Percentiles rank a stretch among this genome's conserved stretches.
Evolutionary conservation across 805 yeast species (phyloP).

Genomic region (Kluyveromyces siamensis): DNA sequence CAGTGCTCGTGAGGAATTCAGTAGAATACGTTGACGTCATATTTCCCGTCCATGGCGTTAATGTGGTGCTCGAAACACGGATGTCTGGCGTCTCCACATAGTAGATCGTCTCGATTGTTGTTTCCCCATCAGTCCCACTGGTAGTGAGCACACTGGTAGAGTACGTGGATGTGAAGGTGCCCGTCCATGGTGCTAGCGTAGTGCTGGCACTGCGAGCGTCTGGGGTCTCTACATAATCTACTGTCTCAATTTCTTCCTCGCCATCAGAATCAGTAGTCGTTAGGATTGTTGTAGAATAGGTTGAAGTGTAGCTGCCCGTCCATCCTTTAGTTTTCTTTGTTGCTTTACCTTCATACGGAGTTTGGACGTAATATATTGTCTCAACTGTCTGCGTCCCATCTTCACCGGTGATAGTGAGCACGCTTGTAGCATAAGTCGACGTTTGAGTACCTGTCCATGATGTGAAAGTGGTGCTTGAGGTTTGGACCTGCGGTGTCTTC

Average conservation of each 20-base stretch:
- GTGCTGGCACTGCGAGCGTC: not conserved
- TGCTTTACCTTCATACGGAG: not conserved
- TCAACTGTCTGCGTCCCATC: constrained; percentile 5
- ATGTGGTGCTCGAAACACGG: not conserved
- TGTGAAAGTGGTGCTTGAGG: constrained; percentile 3
- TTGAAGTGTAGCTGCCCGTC: constrained; percentile 7
- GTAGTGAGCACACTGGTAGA: not conserved
- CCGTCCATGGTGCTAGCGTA: not conserved
- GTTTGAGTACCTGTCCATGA: constrained; percentile 8
- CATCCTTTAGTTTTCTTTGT: not conserved
- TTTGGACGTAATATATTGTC: constrained; percentile 5
- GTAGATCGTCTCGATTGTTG: constrained; percentile 1
- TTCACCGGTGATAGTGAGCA: constrained; percentile 3
- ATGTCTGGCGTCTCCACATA: not conserved
- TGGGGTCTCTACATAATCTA: constrained; percentile 6
- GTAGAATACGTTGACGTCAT: too few species aligned
- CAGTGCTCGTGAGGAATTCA: too few species aligned
- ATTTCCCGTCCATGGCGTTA: constrained; percentile 2
- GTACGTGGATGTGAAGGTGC: not conserved
- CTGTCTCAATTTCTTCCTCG: not conserved
- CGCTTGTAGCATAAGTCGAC: constrained; percentile 5
- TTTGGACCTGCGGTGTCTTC: constrained; percentile 8
- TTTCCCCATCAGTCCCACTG: constrained; percentile 5
- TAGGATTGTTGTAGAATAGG: constrained; percentile 6
- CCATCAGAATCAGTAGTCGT: constrained; percentile 3